These are phyloP conservation scores for Trichoderma semiorbis DNA, from an alignment of 2,329 filamentous ascomycete species.

Conservation along the genomic window DNA sequence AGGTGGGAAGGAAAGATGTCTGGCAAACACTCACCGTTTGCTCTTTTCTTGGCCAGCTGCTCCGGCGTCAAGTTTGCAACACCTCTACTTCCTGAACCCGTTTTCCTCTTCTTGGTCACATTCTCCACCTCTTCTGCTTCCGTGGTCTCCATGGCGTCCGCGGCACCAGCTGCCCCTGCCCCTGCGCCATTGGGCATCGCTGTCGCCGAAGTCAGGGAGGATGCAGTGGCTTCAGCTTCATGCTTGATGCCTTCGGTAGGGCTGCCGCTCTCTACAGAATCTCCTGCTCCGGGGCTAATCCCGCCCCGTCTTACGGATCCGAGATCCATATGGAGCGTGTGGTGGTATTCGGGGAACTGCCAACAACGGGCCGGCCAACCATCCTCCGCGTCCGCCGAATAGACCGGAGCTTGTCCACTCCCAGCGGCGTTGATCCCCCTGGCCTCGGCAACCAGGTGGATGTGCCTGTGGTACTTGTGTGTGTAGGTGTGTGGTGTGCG, in stretches of 20 bases:
- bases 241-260: conserved; percentile 2
- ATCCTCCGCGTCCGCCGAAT: conserved; percentile 2
- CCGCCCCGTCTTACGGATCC: conserved; percentile 2
- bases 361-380: not conserved
- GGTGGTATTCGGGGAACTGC: conserved; percentile 6
- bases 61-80: conserved; percentile 68
- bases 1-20: not conserved
- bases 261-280: conserved; percentile 1
- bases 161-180: not conserved
- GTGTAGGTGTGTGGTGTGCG: not conserved
- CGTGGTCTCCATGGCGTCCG: conserved; percentile 4
- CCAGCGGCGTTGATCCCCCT: not conserved
- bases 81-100: conserved; percentile 44
- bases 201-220: not conserved
- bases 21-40: conserved; percentile 47
- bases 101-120: conserved; percentile 41
- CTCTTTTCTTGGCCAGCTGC: conserved; percentile 65
- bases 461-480: not conserved
- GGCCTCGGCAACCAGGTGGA: not conserved
- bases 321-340: conserved; percentile 13
- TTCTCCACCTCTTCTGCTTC: conserved; percentile 5
- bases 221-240: not conserved
- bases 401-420: not conserved
- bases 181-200: conserved; percentile 1
- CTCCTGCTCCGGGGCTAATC: conserved; percentile 14